A percentile compares a stretch with the other conserved stretches of the same genome.
These are phyloP conservation scores for Xylariaceae sp. DNA, from an alignment of 2,329 filamentous ascomycete genomes.

Conservation along the genomic window DNA sequence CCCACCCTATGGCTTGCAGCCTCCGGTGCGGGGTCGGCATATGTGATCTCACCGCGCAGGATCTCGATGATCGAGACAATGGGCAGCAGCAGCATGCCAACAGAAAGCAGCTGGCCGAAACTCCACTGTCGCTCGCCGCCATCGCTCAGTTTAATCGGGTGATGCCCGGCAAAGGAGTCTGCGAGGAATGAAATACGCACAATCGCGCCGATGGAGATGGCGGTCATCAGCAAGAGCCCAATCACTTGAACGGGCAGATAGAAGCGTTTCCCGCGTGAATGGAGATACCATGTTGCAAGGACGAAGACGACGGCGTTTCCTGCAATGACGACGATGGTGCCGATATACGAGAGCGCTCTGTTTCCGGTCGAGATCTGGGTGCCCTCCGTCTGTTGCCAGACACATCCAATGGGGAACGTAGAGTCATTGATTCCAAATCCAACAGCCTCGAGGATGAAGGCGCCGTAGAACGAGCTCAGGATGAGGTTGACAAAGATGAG, in stretches of 20 bases:
- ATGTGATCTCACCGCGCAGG: constrained; percentile 41
- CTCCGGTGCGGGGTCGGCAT: constrained; percentile 26
- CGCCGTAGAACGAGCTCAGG: constrained; percentile 50
- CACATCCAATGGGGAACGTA: constrained; percentile 57
- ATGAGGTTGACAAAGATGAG: constrained; percentile 62
- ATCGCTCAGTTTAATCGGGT: constrained; percentile 47
- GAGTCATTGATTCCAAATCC: constrained; percentile 45
- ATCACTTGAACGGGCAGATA: constrained; percentile 49
- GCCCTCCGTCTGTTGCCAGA: constrained; percentile 43
- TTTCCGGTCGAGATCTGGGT: constrained; percentile 36
- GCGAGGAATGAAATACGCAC: constrained; percentile 52
- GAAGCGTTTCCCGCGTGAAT: constrained; percentile 49
- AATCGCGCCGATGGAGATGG: constrained; percentile 54
- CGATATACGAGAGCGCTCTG: constrained; percentile 46
- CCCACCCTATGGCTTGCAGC: constrained; percentile 19
- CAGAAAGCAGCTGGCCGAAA: constrained; percentile 57
- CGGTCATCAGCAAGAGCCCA: constrained; percentile 51
- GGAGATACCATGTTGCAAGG: constrained; percentile 60
- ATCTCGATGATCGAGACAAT: constrained; percentile 57
- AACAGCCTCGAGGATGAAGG: constrained; percentile 53
- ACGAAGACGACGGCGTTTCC: constrained; percentile 55
- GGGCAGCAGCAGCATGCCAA: constrained; percentile 55
- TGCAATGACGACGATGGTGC: constrained; percentile 57
- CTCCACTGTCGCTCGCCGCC: constrained; percentile 53
- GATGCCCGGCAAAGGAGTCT: constrained; percentile 52